Percentiles rank a stretch among this genome's conserved stretches.
Evolutionary conservation across 108 stramenopile species (phyloP).

Genomic region (Epipyxis sp.): DNA sequence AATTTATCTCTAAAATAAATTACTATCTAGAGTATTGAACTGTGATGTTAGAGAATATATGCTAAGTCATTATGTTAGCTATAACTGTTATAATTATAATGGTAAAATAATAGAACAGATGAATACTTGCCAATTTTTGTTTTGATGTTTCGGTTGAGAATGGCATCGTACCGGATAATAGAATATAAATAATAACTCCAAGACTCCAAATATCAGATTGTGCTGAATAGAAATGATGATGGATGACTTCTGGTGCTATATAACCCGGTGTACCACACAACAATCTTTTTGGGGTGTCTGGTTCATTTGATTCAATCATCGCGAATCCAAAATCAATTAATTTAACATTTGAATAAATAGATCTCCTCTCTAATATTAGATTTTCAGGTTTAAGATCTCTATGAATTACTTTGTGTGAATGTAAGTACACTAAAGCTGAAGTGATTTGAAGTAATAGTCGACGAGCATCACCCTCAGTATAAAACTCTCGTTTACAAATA

Average conservation of each 20-base stretch:
- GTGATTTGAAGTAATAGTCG: constrained; percentile 25
- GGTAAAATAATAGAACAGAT: no score
- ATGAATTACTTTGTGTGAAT: constrained; percentile 38
- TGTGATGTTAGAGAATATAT: no score
- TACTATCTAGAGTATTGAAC: no score
- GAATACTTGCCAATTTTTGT: constrained; percentile 18
- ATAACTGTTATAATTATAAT: no score
- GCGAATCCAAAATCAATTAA: constrained; percentile 31
- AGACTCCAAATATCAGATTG: constrained; percentile 28
- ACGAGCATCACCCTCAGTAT: constrained; percentile 34
- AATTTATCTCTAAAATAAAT: no score
- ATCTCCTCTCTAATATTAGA: neutral
- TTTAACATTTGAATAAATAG: neutral
- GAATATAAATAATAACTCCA: constrained; percentile 12
- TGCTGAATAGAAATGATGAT: neutral
- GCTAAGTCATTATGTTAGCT: no score
- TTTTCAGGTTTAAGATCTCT: constrained; percentile 49
- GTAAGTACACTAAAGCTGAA: constrained; percentile 38
- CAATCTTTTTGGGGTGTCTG: neutral
- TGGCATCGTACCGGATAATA: constrained; percentile 13
- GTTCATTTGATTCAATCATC: neutral
- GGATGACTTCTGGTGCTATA: constrained; percentile 28
- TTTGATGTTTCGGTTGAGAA: constrained; percentile 18
- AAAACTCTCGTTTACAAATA: constrained; percentile 4
- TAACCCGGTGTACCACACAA: constrained; percentile 28